A percentile compares a stretch with the other conserved stretches of the same genome.
Evolutionary conservation across 108 stramenopile genomes (phyloP).

Genomic region (Poteriospumella lacustris): DNA sequence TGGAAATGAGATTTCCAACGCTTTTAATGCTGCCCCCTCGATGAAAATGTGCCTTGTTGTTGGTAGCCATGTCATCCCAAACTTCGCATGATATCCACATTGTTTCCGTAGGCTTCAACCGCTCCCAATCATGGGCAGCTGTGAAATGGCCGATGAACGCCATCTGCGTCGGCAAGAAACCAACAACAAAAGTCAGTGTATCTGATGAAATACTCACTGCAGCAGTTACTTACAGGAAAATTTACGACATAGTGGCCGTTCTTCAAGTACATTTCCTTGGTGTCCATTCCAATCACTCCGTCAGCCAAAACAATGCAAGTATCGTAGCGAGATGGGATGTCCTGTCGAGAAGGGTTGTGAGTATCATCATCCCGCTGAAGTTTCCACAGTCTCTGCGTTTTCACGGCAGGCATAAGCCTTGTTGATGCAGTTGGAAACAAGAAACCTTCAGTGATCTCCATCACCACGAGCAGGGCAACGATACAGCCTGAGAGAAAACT

Average conservation of each 20-base stretch:
- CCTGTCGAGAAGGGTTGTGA: too few relatives aligned
- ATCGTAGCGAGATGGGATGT: too few relatives aligned
- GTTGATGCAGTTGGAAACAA: too few relatives aligned
- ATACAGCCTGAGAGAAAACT: too few relatives aligned
- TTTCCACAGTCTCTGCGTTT: too few relatives aligned
- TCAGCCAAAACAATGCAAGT: not conserved
- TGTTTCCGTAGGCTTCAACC: not conserved
- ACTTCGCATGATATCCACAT: not conserved
- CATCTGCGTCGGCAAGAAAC: not conserved
- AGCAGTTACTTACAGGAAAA: constrained; percentile 12
- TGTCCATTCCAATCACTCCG: not conserved
- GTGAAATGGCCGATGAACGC: not conserved
- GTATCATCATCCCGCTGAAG: too few relatives aligned
- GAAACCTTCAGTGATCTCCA: too few relatives aligned
- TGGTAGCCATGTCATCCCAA: not conserved
- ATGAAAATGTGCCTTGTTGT: not conserved
- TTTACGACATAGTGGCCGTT: constrained; percentile 11
- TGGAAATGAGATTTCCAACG: not conserved
- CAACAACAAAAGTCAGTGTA: not conserved
- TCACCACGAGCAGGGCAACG: too few relatives aligned
- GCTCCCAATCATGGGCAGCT: not conserved
- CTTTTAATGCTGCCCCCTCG: not conserved
- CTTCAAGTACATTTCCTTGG: not conserved
- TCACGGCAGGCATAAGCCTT: too few relatives aligned
- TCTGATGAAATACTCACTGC: too few relatives aligned